These are phyloP conservation scores for Neurospora sp. DNA, from an alignment of 2,329 filamentous ascomycete species.

Conservation along the genomic window DNA sequence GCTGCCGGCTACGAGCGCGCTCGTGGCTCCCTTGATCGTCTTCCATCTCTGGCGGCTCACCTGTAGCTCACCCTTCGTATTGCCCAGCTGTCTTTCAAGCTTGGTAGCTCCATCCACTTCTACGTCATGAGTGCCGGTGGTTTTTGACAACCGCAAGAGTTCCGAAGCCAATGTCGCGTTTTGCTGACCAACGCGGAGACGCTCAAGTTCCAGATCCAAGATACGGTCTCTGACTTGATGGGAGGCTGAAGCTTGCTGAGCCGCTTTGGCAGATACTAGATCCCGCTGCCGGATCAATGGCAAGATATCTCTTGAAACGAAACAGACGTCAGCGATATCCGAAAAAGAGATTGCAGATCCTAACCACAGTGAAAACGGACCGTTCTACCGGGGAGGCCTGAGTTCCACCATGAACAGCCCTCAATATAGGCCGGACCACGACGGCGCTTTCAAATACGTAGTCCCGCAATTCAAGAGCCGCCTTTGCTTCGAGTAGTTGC, in stretches of 20 bases:
- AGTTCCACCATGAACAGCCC: slow-evolving; percentile 62
- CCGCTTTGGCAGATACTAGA: slow-evolving; percentile 51
- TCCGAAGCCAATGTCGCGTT: slow-evolving; percentile 55
- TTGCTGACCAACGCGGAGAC: slow-evolving; percentile 42
- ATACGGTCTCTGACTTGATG: slow-evolving; percentile 42
- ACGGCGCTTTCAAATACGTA: slow-evolving; percentile 60
- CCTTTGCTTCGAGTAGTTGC: slow-evolving; percentile 60
- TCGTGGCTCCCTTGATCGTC: slow-evolving; percentile 69
- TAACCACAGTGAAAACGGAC: slow-evolving; percentile 32
- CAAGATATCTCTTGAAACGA: slow-evolving; percentile 48
- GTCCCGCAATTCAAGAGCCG: slow-evolving; percentile 59
- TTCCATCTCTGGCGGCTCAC: slow-evolving; percentile 58
- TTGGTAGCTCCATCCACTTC: slow-evolving; percentile 37
- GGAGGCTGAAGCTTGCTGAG: slow-evolving; percentile 46
- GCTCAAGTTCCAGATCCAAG: slow-evolving; percentile 47
- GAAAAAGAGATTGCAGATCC: neutral
- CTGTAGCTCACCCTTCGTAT: slow-evolving; percentile 49
- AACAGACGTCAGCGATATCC: neutral
- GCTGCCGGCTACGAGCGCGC: slow-evolving; percentile 69
- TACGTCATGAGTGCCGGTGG: slow-evolving; percentile 25
- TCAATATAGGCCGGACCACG: slow-evolving; percentile 65
- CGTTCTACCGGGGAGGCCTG: slow-evolving; percentile 57
- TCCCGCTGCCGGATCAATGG: slow-evolving; percentile 60
- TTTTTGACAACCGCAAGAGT: slow-evolving; percentile 52
- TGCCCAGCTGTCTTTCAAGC: slow-evolving; percentile 44